Percentiles rank a stretch among this genome's conserved stretches.
Evolutionary conservation across 768 basidiomycete genomes (phyloP).

Genomic region (Hypsizygus marmoreus): DNA sequence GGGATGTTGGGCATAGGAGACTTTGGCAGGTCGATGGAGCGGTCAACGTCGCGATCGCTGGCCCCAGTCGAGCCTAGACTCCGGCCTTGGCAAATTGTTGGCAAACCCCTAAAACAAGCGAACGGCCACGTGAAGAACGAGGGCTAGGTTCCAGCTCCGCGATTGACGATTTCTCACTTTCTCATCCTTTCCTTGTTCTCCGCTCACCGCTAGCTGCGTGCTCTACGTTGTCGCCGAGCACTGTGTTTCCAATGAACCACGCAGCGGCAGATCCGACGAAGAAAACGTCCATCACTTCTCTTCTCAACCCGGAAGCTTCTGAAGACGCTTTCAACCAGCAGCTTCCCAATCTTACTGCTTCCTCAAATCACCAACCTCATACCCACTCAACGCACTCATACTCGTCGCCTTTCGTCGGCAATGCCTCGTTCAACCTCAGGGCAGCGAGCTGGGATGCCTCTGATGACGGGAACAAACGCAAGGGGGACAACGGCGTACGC

Average conservation of each 20-base stretch:
- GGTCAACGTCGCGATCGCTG: too few relatives aligned
- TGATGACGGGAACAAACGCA: constrained; percentile 28
- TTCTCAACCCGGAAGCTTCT: constrained; percentile 42
- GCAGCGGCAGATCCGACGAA: constrained; percentile 42
- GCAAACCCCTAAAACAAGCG: too few relatives aligned
- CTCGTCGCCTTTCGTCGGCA: constrained; percentile 23
- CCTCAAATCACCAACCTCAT: constrained; percentile 24
- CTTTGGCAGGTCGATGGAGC: too few relatives aligned
- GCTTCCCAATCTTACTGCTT: constrained; percentile 19
- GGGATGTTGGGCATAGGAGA: too few relatives aligned
- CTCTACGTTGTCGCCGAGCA: too few relatives aligned
- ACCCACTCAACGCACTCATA: constrained; percentile 22
- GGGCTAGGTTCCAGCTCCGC: too few relatives aligned
- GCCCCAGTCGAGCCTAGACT: too few relatives aligned
- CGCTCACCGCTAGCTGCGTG: constrained; percentile 28
- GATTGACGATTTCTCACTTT: neutral
- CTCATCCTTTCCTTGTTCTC: neutral
- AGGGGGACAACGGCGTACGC: constrained; percentile 9
- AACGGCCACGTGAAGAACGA: too few relatives aligned
- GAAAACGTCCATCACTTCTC: constrained; percentile 42
- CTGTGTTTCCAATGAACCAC: too few relatives aligned
- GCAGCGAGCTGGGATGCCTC: constrained; percentile 56
- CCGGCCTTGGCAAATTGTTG: too few relatives aligned
- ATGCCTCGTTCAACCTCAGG: constrained; percentile 52
- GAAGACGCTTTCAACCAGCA: constrained; percentile 24